A percentile compares a stretch with the other conserved stretches of the same genome.
Conservation (phyloP, 306 rosid genomes). For the Corylus heterophylla region DNA sequence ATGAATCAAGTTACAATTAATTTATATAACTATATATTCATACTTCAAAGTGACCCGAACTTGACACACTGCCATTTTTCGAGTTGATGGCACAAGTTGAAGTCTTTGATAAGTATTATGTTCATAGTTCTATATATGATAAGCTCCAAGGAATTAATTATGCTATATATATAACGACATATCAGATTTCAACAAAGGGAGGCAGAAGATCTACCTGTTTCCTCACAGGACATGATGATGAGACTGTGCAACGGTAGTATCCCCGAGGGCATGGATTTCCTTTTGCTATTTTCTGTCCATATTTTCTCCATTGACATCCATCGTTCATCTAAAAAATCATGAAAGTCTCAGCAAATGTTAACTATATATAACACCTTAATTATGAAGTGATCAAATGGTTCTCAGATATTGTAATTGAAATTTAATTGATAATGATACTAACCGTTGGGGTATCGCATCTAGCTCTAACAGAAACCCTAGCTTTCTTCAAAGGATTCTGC, state of each 20-base stretch:
- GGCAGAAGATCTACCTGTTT: slow-evolving; percentile 54
- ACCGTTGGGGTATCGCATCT: slow-evolving; percentile 72
- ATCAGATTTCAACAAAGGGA: background rate
- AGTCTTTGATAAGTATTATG: background rate
- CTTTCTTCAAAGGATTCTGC: slow-evolving; percentile 44
- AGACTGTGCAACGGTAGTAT: slow-evolving; percentile 71
- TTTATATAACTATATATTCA: too few relatives aligned
- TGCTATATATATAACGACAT: background rate
- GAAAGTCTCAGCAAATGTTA: background rate
- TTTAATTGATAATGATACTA: slow-evolving; percentile 8
- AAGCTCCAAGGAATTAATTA: background rate
- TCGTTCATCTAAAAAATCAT: slow-evolving; percentile 54
- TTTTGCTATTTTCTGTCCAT: slow-evolving; percentile 82
- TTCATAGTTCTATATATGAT: background rate
- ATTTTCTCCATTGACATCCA: slow-evolving; percentile 91
- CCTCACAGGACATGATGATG: slow-evolving; percentile 67
- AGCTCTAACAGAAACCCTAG: slow-evolving; percentile 76
- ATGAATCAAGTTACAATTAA: too few relatives aligned
- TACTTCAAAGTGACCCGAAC: too few relatives aligned
- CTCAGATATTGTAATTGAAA: background rate
- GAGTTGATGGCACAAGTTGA: background rate
- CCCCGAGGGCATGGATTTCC: slow-evolving; percentile 88
- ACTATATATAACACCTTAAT: background rate
- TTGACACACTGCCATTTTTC: too few relatives aligned
- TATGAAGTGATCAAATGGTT: background rate